Conservation (phyloP, 768 basidiomycete genomes). For the Vararia minispora region DNA sequence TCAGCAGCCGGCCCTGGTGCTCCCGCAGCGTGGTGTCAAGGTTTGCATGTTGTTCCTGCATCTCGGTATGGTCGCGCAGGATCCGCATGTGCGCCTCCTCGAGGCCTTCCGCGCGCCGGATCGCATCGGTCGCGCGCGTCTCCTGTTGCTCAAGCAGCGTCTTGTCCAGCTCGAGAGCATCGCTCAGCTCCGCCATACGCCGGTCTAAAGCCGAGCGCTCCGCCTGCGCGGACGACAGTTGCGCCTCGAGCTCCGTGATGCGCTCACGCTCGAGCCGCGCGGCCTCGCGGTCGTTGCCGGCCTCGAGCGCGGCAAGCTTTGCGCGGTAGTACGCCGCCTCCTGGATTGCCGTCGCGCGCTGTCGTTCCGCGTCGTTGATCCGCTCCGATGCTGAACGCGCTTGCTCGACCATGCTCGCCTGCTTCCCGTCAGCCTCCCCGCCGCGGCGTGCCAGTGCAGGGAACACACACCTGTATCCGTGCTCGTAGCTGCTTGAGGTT, state of each 20-base stretch:
- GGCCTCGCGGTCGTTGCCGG: constrained; percentile 50
- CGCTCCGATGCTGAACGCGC: constrained; percentile 68
- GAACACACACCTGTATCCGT: constrained; percentile 63
- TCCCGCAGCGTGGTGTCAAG: constrained; percentile 64
- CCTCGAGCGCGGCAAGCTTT: constrained; percentile 82
- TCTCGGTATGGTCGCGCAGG: constrained; percentile 51
- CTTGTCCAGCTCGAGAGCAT: constrained; percentile 68
- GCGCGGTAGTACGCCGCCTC: constrained; percentile 95
- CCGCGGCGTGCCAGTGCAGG: not conserved
- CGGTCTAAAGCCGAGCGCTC: constrained; percentile 60
- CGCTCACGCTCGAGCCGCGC: constrained; percentile 72
- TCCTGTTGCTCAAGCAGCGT: constrained; percentile 71
- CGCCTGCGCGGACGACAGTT: constrained; percentile 46
- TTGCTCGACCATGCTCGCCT: constrained; percentile 70
- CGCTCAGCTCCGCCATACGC: constrained; percentile 58
- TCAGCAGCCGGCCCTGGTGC: constrained; percentile 61
- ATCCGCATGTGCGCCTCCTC: constrained; percentile 60
- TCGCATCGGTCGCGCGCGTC: constrained; percentile 62
- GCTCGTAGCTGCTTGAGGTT: constrained; percentile 84
- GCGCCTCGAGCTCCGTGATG: constrained; percentile 59
- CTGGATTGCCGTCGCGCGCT: constrained; percentile 70
- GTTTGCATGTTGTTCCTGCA: constrained; percentile 50
- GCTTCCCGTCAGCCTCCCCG: constrained; percentile 3
- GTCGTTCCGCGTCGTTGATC: constrained; percentile 67
- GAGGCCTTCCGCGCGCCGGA: constrained; percentile 62